Evolutionary conservation across 2,329 filamentous ascomycete species (phyloP).

Genomic region (Stagonosporopsis vannaccii): DNA sequence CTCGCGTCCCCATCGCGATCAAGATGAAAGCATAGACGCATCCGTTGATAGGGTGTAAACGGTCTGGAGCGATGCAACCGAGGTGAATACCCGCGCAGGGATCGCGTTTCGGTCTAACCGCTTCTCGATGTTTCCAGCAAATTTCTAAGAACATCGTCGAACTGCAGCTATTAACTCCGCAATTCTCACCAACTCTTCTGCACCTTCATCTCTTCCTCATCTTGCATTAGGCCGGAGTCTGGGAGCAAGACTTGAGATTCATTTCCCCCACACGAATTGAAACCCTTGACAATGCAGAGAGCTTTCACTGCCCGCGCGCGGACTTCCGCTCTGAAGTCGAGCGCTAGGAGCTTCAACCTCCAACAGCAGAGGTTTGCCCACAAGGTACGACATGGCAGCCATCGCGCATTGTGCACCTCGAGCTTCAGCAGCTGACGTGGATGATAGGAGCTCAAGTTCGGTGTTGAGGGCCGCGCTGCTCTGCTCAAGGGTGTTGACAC

Average conservation of each 20-base stretch:
- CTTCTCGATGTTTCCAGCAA: constrained; percentile 31
- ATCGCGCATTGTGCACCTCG: not conserved
- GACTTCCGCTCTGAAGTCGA: constrained; percentile 78
- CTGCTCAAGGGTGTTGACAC: constrained; percentile 96
- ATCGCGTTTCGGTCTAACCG: constrained; percentile 19
- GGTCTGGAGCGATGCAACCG: constrained; percentile 15
- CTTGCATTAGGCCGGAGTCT: constrained; percentile 48
- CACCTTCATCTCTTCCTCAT: constrained; percentile 38
- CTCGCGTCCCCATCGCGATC: not conserved
- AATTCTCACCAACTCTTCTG: constrained; percentile 24
- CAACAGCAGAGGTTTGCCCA: constrained; percentile 96
- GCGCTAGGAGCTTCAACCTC: constrained; percentile 67
- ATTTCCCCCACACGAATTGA: constrained; percentile 27
- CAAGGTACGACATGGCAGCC: constrained; percentile 71
- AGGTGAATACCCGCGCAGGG: constrained; percentile 11
- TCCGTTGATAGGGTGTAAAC: not conserved
- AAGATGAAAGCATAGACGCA: not conserved
- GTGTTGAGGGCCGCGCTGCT: constrained; percentile 88
- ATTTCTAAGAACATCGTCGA: constrained; percentile 26
- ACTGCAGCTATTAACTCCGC: constrained; percentile 28
- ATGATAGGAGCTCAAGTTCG: constrained; percentile 91
- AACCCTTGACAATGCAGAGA: constrained; percentile 81
- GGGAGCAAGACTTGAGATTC: constrained; percentile 43
- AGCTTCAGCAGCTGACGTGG: constrained; percentile 9
- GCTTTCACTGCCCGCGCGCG: constrained; percentile 83